These are phyloP conservation scores for Ceratocystis cacaofunesta DNA, from an alignment of 2,329 filamentous ascomycete genomes.

Conservation along the genomic window DNA sequence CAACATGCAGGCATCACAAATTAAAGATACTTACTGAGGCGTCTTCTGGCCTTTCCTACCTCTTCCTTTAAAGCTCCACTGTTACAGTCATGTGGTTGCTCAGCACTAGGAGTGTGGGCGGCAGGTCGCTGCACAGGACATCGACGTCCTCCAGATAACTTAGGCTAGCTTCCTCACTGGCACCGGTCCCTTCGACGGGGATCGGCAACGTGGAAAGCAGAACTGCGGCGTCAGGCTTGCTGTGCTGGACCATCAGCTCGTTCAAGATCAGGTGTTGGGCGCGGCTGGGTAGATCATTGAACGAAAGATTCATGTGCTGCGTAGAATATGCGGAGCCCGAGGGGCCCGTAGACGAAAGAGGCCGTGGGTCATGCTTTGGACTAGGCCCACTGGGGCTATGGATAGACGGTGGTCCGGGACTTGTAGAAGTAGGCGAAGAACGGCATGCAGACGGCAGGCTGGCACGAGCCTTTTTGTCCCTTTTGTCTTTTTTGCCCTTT, in stretches of 20 bases:
- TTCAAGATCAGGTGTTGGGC: conserved; percentile 80
- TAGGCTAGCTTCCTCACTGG: conserved; percentile 53
- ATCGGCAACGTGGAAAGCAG: conserved; percentile 73
- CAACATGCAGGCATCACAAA: conserved; percentile 19
- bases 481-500: not conserved
- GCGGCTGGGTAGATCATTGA: conserved; percentile 73
- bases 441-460: not conserved
- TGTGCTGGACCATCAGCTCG: conserved; percentile 59
- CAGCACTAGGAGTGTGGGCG: conserved; percentile 63
- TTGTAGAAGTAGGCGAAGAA: not conserved
- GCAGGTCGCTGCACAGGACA: conserved; percentile 60
- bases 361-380: not conserved
- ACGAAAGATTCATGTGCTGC: conserved; percentile 55
- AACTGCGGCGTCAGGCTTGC: conserved; percentile 51
- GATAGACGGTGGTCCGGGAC: too few relatives aligned
- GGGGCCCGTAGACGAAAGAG: not conserved
- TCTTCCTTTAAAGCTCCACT: conserved; percentile 42
- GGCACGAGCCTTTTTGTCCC: not conserved
- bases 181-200: conserved; percentile 59
- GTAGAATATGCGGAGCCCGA: conserved; percentile 35
- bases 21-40: not conserved
- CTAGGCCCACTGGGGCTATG: not conserved
- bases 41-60: conserved; percentile 12
- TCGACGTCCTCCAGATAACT: conserved; percentile 66
- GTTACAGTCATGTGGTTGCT: conserved; percentile 87